Conservation (phyloP, 305 asterid species). For the Fraxinus baroniana region DNA sequence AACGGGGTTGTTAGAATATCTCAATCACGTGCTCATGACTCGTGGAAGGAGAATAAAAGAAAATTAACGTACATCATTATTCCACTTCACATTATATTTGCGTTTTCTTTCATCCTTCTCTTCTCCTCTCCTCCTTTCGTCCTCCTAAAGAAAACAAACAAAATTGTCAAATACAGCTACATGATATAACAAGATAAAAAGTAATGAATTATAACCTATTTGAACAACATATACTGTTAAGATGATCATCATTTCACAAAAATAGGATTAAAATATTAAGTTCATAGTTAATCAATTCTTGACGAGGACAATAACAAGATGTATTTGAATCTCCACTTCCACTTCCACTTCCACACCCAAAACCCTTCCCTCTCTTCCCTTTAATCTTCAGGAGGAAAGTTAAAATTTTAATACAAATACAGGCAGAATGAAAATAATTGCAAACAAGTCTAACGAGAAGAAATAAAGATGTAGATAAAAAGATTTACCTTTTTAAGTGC, state of each 20-base stretch:
- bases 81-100: conserved; percentile 89
- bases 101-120: conserved; percentile 91
- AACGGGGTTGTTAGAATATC: conserved; percentile 4
- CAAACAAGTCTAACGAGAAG: not conserved
- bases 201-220: not conserved
- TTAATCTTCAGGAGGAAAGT: not conserved
- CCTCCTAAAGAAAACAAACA: conserved; percentile 54
- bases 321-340: not conserved
- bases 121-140: conserved; percentile 64
- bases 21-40: not conserved
- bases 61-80: conserved; percentile 58
- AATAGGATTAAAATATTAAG: not conserved
- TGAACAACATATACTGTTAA: not conserved
- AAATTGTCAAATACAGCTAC: not conserved
- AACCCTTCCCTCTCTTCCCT: not conserved
- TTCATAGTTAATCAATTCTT: not conserved
- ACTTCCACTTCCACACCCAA: not conserved
- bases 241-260: not conserved
- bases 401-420: not conserved
- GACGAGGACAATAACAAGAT: not conserved
- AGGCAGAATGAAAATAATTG: not conserved
- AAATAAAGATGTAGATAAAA: not conserved
- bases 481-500: conserved; percentile 74
- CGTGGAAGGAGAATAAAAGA: not conserved
- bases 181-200: not conserved